Evolutionary conservation across 371 early-diverging fungal genomes (phyloP).

Genomic region (Mortierella polycephala): DNA sequence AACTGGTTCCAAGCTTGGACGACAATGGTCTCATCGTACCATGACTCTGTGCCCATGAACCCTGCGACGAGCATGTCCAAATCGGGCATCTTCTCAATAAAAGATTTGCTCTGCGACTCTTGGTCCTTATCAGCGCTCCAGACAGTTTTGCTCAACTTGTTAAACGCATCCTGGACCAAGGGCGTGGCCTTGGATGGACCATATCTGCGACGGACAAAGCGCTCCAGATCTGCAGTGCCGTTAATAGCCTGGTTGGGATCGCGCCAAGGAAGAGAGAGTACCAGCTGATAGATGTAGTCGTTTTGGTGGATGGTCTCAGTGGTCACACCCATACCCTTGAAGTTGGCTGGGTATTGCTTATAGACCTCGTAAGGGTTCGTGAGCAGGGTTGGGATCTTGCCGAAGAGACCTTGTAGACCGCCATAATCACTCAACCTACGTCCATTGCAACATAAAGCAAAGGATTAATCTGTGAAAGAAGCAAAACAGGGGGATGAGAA

Average conservation of each 20-base stretch:
- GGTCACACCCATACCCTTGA: slow-evolving; percentile 43
- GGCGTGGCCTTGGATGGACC: slow-evolving; percentile 26
- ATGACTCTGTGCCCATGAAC: slow-evolving; percentile 37
- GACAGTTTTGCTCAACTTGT: slow-evolving; percentile 34
- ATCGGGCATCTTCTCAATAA: slow-evolving; percentile 32
- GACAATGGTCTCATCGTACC: slow-evolving; percentile 38
- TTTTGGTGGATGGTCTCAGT: slow-evolving; percentile 49
- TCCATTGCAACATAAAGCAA: neutral
- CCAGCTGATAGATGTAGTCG: slow-evolving; percentile 35
- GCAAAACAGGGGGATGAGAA: neutral
- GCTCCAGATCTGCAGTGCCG: slow-evolving; percentile 14
- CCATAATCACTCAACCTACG: slow-evolving; percentile 43
- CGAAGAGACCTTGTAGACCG: slow-evolving; percentile 42
- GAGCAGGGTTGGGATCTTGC: slow-evolving; percentile 13
- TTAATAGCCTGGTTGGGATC: slow-evolving; percentile 29
- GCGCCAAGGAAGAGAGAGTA: slow-evolving; percentile 31
- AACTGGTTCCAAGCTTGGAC: slow-evolving; percentile 39
- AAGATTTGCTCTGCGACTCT: slow-evolving; percentile 32
- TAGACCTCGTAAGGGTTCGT: slow-evolving; percentile 17
- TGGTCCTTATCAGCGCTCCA: slow-evolving; percentile 26
- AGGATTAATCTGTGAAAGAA: neutral
- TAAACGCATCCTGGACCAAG: slow-evolving; percentile 28
- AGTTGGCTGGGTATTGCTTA: slow-evolving; percentile 15
- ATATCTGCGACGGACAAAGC: slow-evolving; percentile 41
- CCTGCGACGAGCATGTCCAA: slow-evolving; percentile 23